Evolutionary conservation across 2,329 filamentous ascomycete genomes (phyloP), one percentile per base, ranked within the genome.

Genomic region (Aspergillus sp.): DNA sequence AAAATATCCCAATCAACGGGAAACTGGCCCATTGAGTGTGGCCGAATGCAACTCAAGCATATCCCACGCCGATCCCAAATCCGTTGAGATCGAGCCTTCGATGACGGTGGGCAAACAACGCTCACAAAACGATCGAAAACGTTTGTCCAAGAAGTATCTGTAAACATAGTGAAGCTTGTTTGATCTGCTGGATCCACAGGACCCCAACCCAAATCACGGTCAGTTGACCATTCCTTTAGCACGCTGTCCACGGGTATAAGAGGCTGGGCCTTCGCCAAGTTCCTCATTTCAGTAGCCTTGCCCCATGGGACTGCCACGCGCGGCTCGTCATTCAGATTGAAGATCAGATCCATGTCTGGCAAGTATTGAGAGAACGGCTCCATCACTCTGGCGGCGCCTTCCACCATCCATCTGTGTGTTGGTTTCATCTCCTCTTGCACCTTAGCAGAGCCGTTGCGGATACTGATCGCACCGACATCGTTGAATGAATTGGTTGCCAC

Each of bases 21-120:
- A 56, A 87, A 85, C 26, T 81, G 80, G 2, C 79, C 82, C 12
- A 79, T 69, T 0, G 85, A 85, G 57, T 90, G 85, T 0, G 78
- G 77, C 5, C 71, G 67, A 2, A 74, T 71, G 61, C 86, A 91
- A 2, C 71, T 69, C 0, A 77, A 69, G 62, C 87, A 91, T 43
- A 88, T 74, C 33, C 77, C 73, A 46, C 75, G 75, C 27, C 78
- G 75, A 52, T 86, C 77, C 81, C 82, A 86, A 48, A 80, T 72
- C 8, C 78, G 73, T 6, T 75, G 73, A 9, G 71, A 75, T 28
- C 82, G 77, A 3, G 78, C 77, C 8, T 72, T 74, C 1, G 86
- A 86, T 0, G 73, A 72, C 2, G 79, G 75, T 0, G 82, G 75
- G 56, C 87, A 93, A 9, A 80, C 74, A 3, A 73, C 55, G 60